phyloP scores from a whole-genome alignment of 2,329 filamentous ascomycete genomes.

The Cercospora zeina region DNA sequence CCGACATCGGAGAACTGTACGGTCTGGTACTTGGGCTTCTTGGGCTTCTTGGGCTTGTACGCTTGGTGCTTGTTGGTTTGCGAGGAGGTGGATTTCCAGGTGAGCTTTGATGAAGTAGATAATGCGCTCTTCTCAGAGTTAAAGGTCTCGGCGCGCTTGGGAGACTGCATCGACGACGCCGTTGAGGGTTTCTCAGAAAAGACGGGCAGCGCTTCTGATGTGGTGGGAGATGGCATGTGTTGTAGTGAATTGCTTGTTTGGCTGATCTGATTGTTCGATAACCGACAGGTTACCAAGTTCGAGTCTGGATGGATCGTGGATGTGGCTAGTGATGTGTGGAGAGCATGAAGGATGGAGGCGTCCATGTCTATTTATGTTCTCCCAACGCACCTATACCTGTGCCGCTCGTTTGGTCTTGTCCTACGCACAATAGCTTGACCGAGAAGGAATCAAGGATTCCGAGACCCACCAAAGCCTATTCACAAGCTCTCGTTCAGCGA shows the following conservation, averaged over 20 bases:
- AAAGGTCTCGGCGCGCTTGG: slow-evolving; percentile 21
- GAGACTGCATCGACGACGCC: slow-evolving; percentile 20
- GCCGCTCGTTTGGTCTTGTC: background rate
- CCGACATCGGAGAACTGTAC: slow-evolving; percentile 44
- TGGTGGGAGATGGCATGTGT: background rate
- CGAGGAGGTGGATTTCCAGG: slow-evolving; percentile 13
- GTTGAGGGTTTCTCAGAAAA: background rate
- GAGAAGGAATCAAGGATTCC: background rate
- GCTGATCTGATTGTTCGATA: background rate
- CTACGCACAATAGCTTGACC: background rate
- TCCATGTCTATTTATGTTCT: background rate
- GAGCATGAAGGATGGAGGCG: background rate
- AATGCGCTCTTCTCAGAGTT: slow-evolving; percentile 22
- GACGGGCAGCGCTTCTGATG: background rate
- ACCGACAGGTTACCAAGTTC: background rate
- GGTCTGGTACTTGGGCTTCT: slow-evolving; percentile 20
- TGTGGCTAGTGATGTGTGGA: slow-evolving; percentile 8
- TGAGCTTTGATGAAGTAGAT: slow-evolving; percentile 16
- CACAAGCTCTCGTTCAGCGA: slow-evolving; percentile 1
- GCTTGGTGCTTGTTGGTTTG: background rate
- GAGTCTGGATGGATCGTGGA: background rate
- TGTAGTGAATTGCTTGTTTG: background rate
- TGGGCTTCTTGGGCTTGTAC: slow-evolving; percentile 10
- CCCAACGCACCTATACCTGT: background rate
- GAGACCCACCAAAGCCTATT: background rate